Evolutionary conservation across 2,329 filamentous ascomycete species (phyloP), one percentile per base, ranked within the genome.

Genomic region (Apiospora marii): DNA sequence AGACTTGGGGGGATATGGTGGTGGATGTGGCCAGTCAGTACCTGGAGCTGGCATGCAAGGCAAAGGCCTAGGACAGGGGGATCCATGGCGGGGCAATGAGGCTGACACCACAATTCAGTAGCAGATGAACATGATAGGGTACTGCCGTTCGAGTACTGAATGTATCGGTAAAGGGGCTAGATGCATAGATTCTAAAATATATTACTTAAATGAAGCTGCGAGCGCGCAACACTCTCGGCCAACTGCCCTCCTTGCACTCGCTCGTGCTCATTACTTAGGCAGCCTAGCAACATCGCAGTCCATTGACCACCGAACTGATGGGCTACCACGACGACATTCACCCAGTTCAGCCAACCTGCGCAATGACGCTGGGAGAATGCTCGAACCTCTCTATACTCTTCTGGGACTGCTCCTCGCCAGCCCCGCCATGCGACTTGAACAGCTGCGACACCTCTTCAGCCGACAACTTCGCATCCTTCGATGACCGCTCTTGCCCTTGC

Each of bases 1-100:
- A 70, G 46, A 70, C 69, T 24, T 70, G 58, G 24, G 6, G 19
- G 24, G 69, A 70, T 4, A 70, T 70, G 58, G 48, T 61, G 13
- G 69, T 61, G 24, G 49, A 70, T 70, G 22, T 70, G 44, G 69
- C 68, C 6, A 43, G 27, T 41, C 68, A 58, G 68, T 70, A 70
- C 24, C 68, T 70, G 13, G 68, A 69, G 22, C 43, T 51, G n/a
- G 51, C n/a, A 4, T 24, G 68, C 6, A 69, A 48, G 51, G 68
- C 27, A 48, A 69, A 51, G 44, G 44, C 41, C 37, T 49, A 69
- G 44, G 8, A 13, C 22, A 27, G 34, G 27, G 27, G 27, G 27
- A 4, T 30, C 27, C 4, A 30, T 30, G 27, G 27, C 27, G 27
- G 27, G 27, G 27, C 27, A 30, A 30, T 30, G 27, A 2, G 4